Evolutionary conservation across 2,329 filamentous ascomycete genomes (phyloP).

Genomic region (Stemphylium vesicarium): DNA sequence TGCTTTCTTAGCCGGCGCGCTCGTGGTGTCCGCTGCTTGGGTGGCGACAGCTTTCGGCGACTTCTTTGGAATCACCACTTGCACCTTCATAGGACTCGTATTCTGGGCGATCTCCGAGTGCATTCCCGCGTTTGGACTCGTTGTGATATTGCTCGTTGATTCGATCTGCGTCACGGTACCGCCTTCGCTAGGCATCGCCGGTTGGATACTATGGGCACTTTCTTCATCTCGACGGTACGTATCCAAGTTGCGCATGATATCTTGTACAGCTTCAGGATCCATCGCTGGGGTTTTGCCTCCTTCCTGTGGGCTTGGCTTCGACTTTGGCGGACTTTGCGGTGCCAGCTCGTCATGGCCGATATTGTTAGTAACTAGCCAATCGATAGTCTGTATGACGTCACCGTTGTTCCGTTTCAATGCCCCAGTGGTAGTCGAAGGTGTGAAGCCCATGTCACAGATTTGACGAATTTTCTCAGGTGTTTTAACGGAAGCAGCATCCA

Average conservation of each 20-base stretch:
- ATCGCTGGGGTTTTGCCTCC: background rate
- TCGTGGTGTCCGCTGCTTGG: background rate
- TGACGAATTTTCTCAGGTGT: constrained; percentile 41
- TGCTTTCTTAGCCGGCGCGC: constrained; percentile 18
- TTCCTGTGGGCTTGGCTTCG: constrained; percentile 2
- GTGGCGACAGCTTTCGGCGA: constrained; percentile 3
- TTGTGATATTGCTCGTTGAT: background rate
- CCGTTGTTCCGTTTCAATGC: constrained; percentile 36
- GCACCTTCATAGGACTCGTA: constrained; percentile 27
- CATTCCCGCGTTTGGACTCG: background rate
- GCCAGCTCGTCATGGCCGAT: constrained; percentile 40
- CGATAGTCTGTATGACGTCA: constrained; percentile 38
- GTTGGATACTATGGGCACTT: background rate
- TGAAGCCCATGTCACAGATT: constrained; percentile 48
- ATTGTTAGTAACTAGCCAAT: constrained; percentile 41
- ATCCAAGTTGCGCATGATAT: constrained; percentile 10
- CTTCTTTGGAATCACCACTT: constrained; percentile 33
- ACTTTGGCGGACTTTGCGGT: constrained; percentile 21
- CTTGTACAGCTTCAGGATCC: constrained; percentile 7
- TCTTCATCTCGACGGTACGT: constrained; percentile 8
- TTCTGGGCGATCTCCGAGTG: background rate
- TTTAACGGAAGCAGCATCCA: constrained; percentile 5
- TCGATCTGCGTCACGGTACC: background rate
- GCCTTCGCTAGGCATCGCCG: background rate
- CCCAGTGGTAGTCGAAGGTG: constrained; percentile 35